phyloP scores from a whole-genome alignment of 495 filamentous ascomycete species.

The Trichoderma reesei region DNA sequence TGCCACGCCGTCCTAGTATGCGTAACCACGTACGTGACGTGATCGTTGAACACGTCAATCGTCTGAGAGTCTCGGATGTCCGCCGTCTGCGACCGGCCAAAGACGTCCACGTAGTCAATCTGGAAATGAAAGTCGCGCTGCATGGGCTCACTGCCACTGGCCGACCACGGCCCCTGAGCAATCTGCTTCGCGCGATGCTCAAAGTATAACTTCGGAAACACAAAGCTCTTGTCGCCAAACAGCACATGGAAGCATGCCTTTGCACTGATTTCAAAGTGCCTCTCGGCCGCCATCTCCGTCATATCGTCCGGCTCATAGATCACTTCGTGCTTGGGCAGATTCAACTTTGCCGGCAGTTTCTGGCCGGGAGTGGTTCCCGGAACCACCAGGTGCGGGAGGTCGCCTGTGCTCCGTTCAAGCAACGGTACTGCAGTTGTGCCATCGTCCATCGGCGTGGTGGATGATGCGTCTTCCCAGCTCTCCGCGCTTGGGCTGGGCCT shows the following conservation, averaged over 20 bases:
- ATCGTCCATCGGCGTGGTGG: slow-evolving; percentile 53
- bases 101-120: slow-evolving; percentile 54
- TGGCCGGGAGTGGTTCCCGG: background rate
- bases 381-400: slow-evolving; percentile 35
- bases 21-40: slow-evolving; percentile 89
- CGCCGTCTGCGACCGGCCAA: slow-evolving; percentile 49
- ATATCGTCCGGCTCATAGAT: slow-evolving; percentile 75
- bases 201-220: slow-evolving; percentile 86
- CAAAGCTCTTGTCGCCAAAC: slow-evolving; percentile 88
- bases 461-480: slow-evolving; percentile 84
- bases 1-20: slow-evolving; percentile 87
- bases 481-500: slow-evolving; percentile 63
- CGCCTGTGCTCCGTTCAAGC: slow-evolving; percentile 31
- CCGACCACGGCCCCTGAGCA: slow-evolving; percentile 75
- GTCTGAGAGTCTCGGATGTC: slow-evolving; percentile 75
- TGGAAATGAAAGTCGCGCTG: slow-evolving; percentile 72
- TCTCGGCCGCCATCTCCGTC: slow-evolving; percentile 57
- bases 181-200: slow-evolving; percentile 71
- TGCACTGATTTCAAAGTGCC: slow-evolving; percentile 74
- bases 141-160: slow-evolving; percentile 56
- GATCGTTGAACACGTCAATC: slow-evolving; percentile 87
- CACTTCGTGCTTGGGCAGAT: slow-evolving; percentile 73
- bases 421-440: slow-evolving; percentile 35
- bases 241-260: slow-evolving; percentile 93
- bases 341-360: slow-evolving; percentile 63